Percentiles rank a stretch among this genome's conserved stretches.
These are phyloP conservation scores for Acephala macrosclerotiorum DNA, from an alignment of 2,329 filamentous ascomycete species.

Conservation along the genomic window DNA sequence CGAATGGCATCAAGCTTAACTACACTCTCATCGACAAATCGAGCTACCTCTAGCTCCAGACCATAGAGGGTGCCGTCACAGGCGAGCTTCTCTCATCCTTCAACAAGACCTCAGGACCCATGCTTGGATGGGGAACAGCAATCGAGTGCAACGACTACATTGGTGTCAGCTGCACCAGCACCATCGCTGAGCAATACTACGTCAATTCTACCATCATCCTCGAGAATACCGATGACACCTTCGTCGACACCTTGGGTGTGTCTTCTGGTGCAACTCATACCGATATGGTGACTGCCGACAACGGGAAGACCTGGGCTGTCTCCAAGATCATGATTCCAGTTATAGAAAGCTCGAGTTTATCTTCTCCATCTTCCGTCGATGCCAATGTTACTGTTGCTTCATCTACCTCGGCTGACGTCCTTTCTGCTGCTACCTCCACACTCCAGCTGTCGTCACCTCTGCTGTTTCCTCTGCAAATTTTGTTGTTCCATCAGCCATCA, in stretches of 20 bases:
- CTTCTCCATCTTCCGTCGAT: too few relatives aligned
- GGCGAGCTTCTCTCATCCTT: slow-evolving; percentile 33
- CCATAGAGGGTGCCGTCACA: slow-evolving; percentile 30
- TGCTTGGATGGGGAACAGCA: slow-evolving; percentile 35
- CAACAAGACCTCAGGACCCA: slow-evolving; percentile 36
- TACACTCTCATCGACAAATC: slow-evolving; percentile 39
- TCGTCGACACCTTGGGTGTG: slow-evolving; percentile 6
- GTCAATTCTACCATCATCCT: slow-evolving; percentile 16
- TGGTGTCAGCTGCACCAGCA: slow-evolving; percentile 11
- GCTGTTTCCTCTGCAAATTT: too few relatives aligned
- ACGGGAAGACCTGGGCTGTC: slow-evolving; percentile 18
- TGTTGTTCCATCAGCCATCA: too few relatives aligned
- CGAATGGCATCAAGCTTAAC: slow-evolving; percentile 38
- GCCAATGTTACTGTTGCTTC: too few relatives aligned
- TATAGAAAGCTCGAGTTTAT: background rate
- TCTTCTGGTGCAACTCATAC: background rate
- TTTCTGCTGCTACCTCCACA: too few relatives aligned
- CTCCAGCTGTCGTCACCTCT: too few relatives aligned
- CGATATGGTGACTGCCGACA: slow-evolving; percentile 7
- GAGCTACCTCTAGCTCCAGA: slow-evolving; percentile 38
- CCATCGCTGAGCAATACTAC: slow-evolving; percentile 6
- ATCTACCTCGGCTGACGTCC: too few relatives aligned
- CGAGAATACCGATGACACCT: slow-evolving; percentile 6
- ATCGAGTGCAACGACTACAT: slow-evolving; percentile 15
- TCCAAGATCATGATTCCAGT: slow-evolving; percentile 10